These are phyloP conservation scores for Postia placenta DNA, from an alignment of 768 basidiomycete genomes.

Conservation along the genomic window DNA sequence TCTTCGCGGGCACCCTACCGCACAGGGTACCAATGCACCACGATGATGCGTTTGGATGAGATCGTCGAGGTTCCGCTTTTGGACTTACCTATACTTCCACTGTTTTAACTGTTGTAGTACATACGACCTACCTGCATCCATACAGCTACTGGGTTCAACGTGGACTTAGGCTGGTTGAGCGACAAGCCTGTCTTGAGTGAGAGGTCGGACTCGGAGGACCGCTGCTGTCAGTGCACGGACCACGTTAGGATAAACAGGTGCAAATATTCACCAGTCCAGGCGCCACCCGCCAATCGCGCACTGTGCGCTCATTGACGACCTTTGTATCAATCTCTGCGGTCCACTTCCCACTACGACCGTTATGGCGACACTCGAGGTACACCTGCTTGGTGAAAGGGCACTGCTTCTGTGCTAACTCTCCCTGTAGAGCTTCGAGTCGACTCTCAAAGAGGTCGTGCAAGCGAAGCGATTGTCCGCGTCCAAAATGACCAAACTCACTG, in stretches of 20 bases:
- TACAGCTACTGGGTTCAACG: no score
- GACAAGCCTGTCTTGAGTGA: no score
- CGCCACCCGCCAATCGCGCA: background rate
- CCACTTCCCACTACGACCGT: background rate
- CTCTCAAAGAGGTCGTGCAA: constrained; percentile 75
- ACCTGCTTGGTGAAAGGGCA: background rate
- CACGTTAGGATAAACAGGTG: constrained; percentile 4
- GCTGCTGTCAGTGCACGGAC: constrained; percentile 12
- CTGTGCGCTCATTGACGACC: background rate
- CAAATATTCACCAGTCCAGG: constrained; percentile 4
- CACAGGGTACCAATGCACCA: no score
- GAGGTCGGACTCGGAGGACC: no score
- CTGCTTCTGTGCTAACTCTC: background rate
- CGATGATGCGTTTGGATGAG: no score
- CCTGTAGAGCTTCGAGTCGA: constrained; percentile 69
- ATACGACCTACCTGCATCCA: no score
- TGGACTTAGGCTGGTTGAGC: no score
- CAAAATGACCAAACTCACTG: constrained; percentile 74
- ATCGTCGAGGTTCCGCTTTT: no score
- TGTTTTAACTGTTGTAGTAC: no score
- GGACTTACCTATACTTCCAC: no score
- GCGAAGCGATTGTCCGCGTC: constrained; percentile 84
- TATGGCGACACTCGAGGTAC: constrained; percentile 11
- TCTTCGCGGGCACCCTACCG: constrained; percentile 47
- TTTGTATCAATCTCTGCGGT: background rate